A percentile compares a stretch with the other conserved stretches of the same genome.
phyloP scores from a whole-genome alignment of 2,329 filamentous ascomycete species.

The Trichoderma citrinoviride region DNA sequence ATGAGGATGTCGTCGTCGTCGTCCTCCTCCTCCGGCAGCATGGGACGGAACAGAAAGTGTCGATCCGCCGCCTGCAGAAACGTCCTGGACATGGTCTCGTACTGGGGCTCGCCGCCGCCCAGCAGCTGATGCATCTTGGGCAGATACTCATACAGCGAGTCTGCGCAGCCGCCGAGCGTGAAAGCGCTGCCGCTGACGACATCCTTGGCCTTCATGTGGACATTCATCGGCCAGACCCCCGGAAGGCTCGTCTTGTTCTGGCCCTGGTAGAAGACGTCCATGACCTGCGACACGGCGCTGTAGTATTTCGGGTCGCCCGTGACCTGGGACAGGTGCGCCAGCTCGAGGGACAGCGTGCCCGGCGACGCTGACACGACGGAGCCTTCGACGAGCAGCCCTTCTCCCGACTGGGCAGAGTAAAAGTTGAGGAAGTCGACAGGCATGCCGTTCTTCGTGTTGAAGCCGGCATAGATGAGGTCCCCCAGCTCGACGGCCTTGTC shows the following conservation, averaged over 20 bases:
- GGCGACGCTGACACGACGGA: constrained; percentile 45
- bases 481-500: constrained; percentile 62
- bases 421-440: constrained; percentile 53
- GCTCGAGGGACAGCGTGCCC: constrained; percentile 69
- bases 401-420: constrained; percentile 37
- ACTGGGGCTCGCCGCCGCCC: constrained; percentile 53
- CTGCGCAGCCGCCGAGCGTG: constrained; percentile 41
- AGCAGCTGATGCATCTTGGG: constrained; percentile 79
- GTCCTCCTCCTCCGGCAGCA: constrained; percentile 51
- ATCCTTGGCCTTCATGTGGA: constrained; percentile 56
- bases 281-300: constrained; percentile 67
- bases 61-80: constrained; percentile 55
- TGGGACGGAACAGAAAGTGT: constrained; percentile 61
- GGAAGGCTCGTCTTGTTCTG: constrained; percentile 67
- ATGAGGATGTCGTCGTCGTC: constrained; percentile 54
- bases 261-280: constrained; percentile 60
- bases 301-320: constrained; percentile 72
- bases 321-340: constrained; percentile 69
- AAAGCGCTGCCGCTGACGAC: constrained; percentile 33
- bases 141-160: constrained; percentile 74
- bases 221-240: constrained; percentile 67
- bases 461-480: constrained; percentile 62
- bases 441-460: constrained; percentile 67
- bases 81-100: constrained; percentile 54
- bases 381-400: constrained; percentile 34